These are phyloP conservation scores for Ruellia speciosa DNA, from an alignment of 305 asterid species.

Conservation along the genomic window DNA sequence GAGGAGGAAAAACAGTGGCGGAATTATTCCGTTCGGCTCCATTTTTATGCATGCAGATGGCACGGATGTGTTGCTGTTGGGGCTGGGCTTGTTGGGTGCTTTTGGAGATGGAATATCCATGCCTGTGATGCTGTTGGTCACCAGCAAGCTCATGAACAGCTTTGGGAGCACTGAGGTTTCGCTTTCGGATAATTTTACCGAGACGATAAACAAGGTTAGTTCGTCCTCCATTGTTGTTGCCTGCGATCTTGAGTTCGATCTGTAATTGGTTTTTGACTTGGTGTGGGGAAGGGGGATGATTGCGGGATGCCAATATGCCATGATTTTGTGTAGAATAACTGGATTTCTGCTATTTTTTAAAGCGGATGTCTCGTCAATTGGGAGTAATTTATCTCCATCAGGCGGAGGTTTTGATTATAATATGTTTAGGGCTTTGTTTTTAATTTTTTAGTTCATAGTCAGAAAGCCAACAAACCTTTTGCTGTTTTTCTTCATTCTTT, in stretches of 20 bases:
- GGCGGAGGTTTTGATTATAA: no score
- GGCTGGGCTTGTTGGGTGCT: slow-evolving; percentile 59
- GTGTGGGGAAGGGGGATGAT: not conserved
- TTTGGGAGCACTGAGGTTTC: slow-evolving; percentile 41
- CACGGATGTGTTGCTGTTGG: slow-evolving; percentile 50
- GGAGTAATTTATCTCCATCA: not conserved
- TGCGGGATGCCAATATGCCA: not conserved
- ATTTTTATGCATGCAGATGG: slow-evolving; percentile 83
- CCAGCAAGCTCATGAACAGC: slow-evolving; percentile 68
- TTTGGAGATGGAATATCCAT: slow-evolving; percentile 65
- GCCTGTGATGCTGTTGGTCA: slow-evolving; percentile 63
- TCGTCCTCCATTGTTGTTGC: not conserved
- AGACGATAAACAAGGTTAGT: slow-evolving; percentile 52
- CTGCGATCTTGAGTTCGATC: not conserved
- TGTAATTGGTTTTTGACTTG: not conserved
- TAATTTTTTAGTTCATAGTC: slow-evolving; percentile 1
- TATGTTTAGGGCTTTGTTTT: no score
- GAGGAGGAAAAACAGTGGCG: slow-evolving; percentile 23
- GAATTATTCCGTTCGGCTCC: slow-evolving; percentile 29
- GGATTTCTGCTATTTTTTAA: not conserved
- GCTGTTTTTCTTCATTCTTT: not conserved
- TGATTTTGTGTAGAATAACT: not conserved
- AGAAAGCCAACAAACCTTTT: not conserved
- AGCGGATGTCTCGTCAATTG: not conserved
- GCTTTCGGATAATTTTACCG: slow-evolving; percentile 29